Conservation (phyloP, 23 red algal genomes). For the Chondrus crispus region DNA sequence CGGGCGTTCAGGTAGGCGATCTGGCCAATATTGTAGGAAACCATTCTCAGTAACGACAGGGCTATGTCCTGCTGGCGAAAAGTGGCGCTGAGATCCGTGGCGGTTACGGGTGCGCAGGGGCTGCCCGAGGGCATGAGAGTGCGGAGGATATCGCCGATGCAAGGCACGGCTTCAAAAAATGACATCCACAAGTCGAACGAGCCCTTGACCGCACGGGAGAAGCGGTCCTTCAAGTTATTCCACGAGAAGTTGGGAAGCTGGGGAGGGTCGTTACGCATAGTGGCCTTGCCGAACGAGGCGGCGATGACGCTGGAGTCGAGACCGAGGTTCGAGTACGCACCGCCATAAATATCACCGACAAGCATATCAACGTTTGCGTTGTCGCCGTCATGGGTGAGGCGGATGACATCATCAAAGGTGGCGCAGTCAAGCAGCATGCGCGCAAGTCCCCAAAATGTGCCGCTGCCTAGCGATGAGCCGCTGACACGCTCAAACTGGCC, state of each 20-base stretch:
- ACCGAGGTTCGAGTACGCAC: constrained; percentile 74
- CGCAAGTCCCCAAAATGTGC: constrained; percentile 96
- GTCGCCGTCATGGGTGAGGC: constrained; percentile 78
- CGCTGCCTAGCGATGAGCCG: constrained; percentile 81
- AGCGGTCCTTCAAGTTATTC: constrained; percentile 43
- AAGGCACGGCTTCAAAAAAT: constrained; percentile 66
- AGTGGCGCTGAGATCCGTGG: constrained; percentile 35
- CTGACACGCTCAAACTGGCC: constrained; percentile 80
- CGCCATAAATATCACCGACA: constrained; percentile 97
- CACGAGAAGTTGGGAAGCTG: constrained; percentile 14
- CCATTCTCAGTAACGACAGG: constrained; percentile 83
- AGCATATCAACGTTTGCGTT: constrained; percentile 97
- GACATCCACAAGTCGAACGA: constrained; percentile 70
- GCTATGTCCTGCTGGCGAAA: constrained; percentile 87
- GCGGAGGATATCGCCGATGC: constrained; percentile 45
- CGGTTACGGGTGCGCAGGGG: too few species aligned
- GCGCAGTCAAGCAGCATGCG: constrained; percentile 90
- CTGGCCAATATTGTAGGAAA: constrained; percentile 94
- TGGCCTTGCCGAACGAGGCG: constrained; percentile 94
- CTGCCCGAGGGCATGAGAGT: too few species aligned
- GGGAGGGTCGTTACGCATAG: constrained; percentile 70
- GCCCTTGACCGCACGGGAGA: constrained; percentile 67
- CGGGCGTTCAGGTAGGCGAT: constrained; percentile 87
- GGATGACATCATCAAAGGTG: constrained; percentile 98
- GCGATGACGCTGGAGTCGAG: constrained; percentile 88